Percentiles rank a stretch among this genome's conserved stretches.
These are phyloP conservation scores for Tremella fuciformis DNA, from an alignment of 768 basidiomycete species.

Conservation along the genomic window DNA sequence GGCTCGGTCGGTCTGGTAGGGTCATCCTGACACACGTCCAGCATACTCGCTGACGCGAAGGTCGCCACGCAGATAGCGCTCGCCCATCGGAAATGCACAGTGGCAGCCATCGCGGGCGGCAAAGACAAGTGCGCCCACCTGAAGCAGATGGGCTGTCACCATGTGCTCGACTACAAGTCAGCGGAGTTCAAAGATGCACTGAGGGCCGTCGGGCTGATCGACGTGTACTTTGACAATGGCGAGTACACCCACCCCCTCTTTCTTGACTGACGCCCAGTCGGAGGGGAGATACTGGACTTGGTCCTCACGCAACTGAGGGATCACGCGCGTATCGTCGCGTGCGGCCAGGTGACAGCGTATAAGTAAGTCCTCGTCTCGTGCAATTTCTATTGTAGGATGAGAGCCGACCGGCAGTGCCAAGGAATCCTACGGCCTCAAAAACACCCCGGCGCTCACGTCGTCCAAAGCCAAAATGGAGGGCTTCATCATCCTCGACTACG, in stretches of 20 bases:
- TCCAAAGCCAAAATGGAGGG: conserved; percentile 79
- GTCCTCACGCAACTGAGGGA: conserved; percentile 70
- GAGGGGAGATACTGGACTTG: conserved; percentile 77
- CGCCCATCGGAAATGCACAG: conserved; percentile 56
- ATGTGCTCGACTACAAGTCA: conserved; percentile 83
- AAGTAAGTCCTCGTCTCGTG: conserved; percentile 31
- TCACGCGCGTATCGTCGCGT: conserved; percentile 72
- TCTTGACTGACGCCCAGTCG: conserved; percentile 52
- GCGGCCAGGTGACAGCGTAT: conserved; percentile 84
- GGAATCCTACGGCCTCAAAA: conserved; percentile 54
- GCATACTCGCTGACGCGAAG: conserved; percentile 14
- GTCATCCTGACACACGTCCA: background rate
- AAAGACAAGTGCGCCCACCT: conserved; percentile 82
- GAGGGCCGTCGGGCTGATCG: conserved; percentile 60
- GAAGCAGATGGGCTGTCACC: conserved; percentile 75
- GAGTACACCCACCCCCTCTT: conserved; percentile 7
- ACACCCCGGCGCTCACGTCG: conserved; percentile 67
- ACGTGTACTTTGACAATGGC: conserved; percentile 52
- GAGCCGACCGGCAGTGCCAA: conserved; percentile 18
- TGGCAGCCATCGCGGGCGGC: conserved; percentile 83
- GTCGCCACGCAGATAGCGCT: conserved; percentile 49
- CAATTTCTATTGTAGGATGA: background rate
- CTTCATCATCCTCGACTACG: conserved; percentile 81
- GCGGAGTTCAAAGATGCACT: conserved; percentile 68
- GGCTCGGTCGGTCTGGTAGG: conserved; percentile 63